Evolutionary conservation across 2,329 filamentous ascomycete species (phyloP).

Genomic region (Penicillium sp.): DNA sequence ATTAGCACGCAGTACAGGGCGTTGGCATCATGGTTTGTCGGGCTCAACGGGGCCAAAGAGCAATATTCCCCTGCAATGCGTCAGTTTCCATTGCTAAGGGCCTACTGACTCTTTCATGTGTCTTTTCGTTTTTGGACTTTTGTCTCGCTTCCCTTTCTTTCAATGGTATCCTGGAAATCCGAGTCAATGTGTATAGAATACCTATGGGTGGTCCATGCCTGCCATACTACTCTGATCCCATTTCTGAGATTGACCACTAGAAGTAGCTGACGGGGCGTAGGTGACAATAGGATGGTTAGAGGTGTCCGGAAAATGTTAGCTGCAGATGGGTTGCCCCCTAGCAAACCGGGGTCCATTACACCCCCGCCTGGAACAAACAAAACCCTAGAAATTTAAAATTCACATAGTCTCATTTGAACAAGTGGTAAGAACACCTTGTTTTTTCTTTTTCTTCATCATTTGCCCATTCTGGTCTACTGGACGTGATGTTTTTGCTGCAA

Average conservation of each 20-base stretch:
- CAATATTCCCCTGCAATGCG: neutral
- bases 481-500: neutral
- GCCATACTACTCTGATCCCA: neutral
- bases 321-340: constrained; percentile 17
- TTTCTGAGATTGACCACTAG: neutral
- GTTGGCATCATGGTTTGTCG: constrained; percentile 6
- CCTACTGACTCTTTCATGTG: too few relatives aligned
- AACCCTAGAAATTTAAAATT: neutral
- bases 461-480: neutral
- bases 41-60: neutral
- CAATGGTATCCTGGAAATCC: neutral
- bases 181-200: too few relatives aligned
- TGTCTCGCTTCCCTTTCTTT: neutral
- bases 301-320: constrained; percentile 7
- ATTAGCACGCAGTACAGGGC: neutral
- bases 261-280: neutral
- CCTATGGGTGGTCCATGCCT: too few relatives aligned
- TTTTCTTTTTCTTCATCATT: neutral
- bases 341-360: neutral
- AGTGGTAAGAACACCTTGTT: neutral
- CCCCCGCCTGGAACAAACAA: neutral
- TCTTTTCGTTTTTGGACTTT: neutral
- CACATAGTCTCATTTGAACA: neutral
- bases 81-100: neutral
- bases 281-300: constrained; percentile 2